Base-by-base conservation (phyloP, 2,329 filamentous ascomycete genomes). In the Trichoderma lentiforme region DNA sequence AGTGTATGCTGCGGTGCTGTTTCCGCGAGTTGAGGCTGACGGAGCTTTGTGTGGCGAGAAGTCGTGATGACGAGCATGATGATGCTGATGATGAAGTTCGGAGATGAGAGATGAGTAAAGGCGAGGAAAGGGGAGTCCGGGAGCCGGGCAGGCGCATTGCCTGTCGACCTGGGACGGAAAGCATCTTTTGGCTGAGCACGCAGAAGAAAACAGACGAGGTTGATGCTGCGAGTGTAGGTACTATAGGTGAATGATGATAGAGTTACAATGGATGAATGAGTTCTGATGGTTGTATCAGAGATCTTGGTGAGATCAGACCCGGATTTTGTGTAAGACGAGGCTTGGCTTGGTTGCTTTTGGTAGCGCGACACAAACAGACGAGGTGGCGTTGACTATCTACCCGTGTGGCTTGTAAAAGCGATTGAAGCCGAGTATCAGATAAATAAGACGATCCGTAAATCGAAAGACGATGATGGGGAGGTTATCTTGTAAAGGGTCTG, bases 1-100 rank as follows among this genome's bases (percentile, higher is more conserved):
- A 81, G 74, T 83, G 81, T 72, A 83, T 80, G 72, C 72, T 72
- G 36, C 80, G 80, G 28, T 68, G 73, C 24, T 76, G 74, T 6
- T 62, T 63, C 28, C 26, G 53, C n/a, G 24, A 60, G 12, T 34
- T 39, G 8, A 14, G 47, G 51, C 18, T 21, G 21, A 32, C 26
- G 7, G 32, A 34, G 12, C 43, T 72, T 51, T 66, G 47, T 34
- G 65, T 66, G 53, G 28, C 34, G 36, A 60, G 36, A 63, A 73
- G 72, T 66, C 74, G 74, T 73, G 73, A 65, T 61, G 71, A 61
- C 26, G 68, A 43, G 32, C 63, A 71, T n/a, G 58, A 68, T 56
- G 73, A 51, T n/a, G 58, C 64, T 56, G 69, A 32, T 36, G 74
- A 71, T 34, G 66, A 67, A 6, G 69, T 73, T 36, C 60, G 53